These are phyloP conservation scores for Amanita rimosa DNA, from an alignment of 768 basidiomycete species.

Conservation along the genomic window DNA sequence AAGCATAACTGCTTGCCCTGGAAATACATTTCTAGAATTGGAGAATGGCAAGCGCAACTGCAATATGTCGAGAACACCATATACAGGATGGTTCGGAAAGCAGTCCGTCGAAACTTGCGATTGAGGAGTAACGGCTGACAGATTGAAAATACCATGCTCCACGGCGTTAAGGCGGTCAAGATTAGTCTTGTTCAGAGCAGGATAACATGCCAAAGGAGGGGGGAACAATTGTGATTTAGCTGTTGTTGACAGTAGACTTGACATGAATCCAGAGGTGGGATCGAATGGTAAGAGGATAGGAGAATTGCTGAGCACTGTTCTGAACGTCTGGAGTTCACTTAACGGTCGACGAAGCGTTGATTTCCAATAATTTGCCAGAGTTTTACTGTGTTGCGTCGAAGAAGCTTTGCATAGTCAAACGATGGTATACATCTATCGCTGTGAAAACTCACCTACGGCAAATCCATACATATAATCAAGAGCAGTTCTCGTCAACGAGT, in stretches of 20 bases:
- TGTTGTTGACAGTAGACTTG: constrained; percentile 25
- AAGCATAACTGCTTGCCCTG: constrained; percentile 41
- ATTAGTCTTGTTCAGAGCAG: constrained; percentile 30
- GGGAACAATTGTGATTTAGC: constrained; percentile 37
- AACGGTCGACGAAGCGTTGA: constrained; percentile 34
- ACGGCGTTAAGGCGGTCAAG: constrained; percentile 31
- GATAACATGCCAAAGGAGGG: constrained; percentile 50
- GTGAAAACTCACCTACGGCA: constrained; percentile 36
- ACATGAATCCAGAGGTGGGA: constrained; percentile 28
- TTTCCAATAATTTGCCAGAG: constrained; percentile 45
- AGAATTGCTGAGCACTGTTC: constrained; percentile 31
- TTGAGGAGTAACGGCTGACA: constrained; percentile 21
- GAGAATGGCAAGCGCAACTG: constrained; percentile 47
- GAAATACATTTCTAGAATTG: constrained; percentile 28
- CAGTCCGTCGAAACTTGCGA: constrained; percentile 36
- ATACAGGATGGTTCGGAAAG: constrained; percentile 47
- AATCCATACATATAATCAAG: constrained; percentile 51
- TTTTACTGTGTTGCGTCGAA: constrained; percentile 36
- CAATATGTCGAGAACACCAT: constrained; percentile 48
- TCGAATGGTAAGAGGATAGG: constrained; percentile 50
- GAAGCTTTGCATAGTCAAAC: constrained; percentile 31
- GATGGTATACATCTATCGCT: not conserved
- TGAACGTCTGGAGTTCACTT: constrained; percentile 32
- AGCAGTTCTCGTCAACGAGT: constrained; percentile 22
- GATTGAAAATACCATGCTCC: constrained; percentile 40